Evolutionary conservation across 345 rosid species (phyloP).

Genomic region (Passiflora organensis): DNA sequence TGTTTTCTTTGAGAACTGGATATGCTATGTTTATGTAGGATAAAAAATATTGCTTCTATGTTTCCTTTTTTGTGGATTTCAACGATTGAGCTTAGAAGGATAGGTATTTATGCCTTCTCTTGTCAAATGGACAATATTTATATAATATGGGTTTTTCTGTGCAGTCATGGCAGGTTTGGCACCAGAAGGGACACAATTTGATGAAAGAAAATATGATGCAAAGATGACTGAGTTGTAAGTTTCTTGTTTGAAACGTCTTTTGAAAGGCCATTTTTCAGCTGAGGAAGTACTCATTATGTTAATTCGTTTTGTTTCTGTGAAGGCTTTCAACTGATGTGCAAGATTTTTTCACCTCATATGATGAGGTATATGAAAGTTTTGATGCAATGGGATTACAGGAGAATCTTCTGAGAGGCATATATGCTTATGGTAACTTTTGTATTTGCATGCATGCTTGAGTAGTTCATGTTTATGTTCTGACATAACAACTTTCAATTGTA

Average conservation of each 20-base stretch:
- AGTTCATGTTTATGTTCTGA: neutral
- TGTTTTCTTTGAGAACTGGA: no score
- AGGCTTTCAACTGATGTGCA: constrained; percentile 49
- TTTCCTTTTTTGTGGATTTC: no score
- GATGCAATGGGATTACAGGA: constrained; percentile 80
- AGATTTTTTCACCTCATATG: constrained; percentile 73
- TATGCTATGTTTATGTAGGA: no score
- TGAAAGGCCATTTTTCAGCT: neutral
- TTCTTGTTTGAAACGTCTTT: neutral
- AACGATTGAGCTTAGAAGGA: no score
- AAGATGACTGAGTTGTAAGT: constrained; percentile 79
- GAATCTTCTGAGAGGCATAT: constrained; percentile 83
- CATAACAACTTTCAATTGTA: no score
- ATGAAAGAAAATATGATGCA: constrained; percentile 60
- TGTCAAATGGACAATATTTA: neutral
- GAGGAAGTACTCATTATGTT: neutral
- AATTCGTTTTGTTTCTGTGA: constrained; percentile 8
- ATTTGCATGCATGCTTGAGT: neutral
- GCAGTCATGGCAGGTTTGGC: constrained; percentile 74
- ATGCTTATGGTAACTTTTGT: constrained; percentile 69
- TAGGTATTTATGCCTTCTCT: no score
- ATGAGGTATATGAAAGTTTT: constrained; percentile 77
- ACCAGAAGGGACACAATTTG: constrained; percentile 70
- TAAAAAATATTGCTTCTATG: no score
- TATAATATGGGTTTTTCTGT: constrained; percentile 2